These are phyloP conservation scores for Haberlea rhodopensis DNA, from an alignment of 257 asterid genomes.

Conservation along the genomic window DNA sequence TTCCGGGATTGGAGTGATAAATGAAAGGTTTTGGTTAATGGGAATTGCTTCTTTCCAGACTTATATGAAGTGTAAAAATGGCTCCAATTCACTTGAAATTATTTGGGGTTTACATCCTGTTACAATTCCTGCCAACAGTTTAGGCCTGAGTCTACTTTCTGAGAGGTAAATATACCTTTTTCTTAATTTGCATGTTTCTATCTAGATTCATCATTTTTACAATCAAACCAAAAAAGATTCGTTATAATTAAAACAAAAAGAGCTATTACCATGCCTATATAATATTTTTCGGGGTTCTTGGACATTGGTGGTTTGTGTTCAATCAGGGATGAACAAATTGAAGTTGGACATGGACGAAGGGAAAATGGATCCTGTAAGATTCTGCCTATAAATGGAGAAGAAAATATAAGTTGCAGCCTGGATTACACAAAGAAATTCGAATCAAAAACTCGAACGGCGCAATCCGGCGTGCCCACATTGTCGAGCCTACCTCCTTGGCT, in stretches of 20 bases:
- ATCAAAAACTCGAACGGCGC: slow-evolving; percentile 35
- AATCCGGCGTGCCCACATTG: slow-evolving; percentile 26
- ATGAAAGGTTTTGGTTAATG: slow-evolving; percentile 60
- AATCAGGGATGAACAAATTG: slow-evolving; percentile 34
- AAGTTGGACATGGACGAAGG: slow-evolving; percentile 29
- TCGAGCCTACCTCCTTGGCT: slow-evolving; percentile 79
- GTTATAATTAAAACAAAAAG: too few relatives aligned
- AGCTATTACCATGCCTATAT: neutral
- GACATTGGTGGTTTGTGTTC: neutral
- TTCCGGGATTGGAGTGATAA: slow-evolving; percentile 41
- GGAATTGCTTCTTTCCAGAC: slow-evolving; percentile 80
- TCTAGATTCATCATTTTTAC: neutral
- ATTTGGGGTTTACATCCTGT: slow-evolving; percentile 76
- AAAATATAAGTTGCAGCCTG: slow-evolving; percentile 38
- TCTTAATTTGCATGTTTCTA: neutral
- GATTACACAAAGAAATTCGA: slow-evolving; percentile 50
- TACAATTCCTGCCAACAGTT: slow-evolving; percentile 58
- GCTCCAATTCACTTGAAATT: slow-evolving; percentile 58
- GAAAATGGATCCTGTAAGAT: slow-evolving; percentile 29
- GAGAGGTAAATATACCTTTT: slow-evolving; percentile 37
- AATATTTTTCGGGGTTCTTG: neutral
- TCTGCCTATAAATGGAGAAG: slow-evolving; percentile 29
- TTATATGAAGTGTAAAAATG: slow-evolving; percentile 61
- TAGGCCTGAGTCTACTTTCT: slow-evolving; percentile 59
- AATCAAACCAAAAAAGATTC: too few relatives aligned